Evolutionary conservation across 345 rosid genomes (phyloP).

Genomic region (Lumnitzera racemosa): DNA sequence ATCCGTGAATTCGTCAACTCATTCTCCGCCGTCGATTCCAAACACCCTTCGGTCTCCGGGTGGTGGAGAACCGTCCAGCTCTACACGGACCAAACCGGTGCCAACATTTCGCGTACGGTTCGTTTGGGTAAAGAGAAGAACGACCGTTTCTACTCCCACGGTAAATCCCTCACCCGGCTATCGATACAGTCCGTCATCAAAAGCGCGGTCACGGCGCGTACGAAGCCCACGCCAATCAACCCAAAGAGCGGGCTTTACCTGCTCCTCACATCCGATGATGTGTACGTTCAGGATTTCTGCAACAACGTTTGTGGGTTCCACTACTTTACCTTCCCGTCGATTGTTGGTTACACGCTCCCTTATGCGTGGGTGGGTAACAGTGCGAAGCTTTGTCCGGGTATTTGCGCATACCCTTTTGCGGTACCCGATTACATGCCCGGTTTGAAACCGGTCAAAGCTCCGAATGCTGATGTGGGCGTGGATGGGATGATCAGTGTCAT

Average conservation of each 20-base stretch:
- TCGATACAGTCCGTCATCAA: constrained; percentile 82
- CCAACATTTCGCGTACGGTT: constrained; percentile 51
- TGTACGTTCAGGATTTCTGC: constrained; percentile 92
- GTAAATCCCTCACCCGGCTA: constrained; percentile 69
- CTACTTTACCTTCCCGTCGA: constrained; percentile 92
- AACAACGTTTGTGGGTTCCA: constrained; percentile 94
- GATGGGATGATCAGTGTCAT: constrained; percentile 98
- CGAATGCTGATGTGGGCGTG: constrained; percentile 79
- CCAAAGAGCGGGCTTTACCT: constrained; percentile 75
- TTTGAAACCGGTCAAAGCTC: constrained; percentile 59
- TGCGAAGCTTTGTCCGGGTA: constrained; percentile 77
- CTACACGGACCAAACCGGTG: constrained; percentile 91
- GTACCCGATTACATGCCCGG: constrained; percentile 63
- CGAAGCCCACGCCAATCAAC: constrained; percentile 66
- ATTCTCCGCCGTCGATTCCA: constrained; percentile 49
- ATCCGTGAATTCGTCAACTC: constrained; percentile 86
- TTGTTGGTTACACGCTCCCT: constrained; percentile 86
- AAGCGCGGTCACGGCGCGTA: constrained; percentile 57
- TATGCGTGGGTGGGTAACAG: constrained; percentile 99
- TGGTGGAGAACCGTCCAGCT: constrained; percentile 96
- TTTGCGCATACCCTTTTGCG: constrained; percentile 93
- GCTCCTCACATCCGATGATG: constrained; percentile 75
- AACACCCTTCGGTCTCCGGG: constrained; percentile 67
- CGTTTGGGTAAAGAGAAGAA: constrained; percentile 68
- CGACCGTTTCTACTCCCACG: constrained; percentile 91